These are phyloP conservation scores for Xylariaceae sp. DNA, from an alignment of 2,329 filamentous ascomycete genomes.

Conservation along the genomic window DNA sequence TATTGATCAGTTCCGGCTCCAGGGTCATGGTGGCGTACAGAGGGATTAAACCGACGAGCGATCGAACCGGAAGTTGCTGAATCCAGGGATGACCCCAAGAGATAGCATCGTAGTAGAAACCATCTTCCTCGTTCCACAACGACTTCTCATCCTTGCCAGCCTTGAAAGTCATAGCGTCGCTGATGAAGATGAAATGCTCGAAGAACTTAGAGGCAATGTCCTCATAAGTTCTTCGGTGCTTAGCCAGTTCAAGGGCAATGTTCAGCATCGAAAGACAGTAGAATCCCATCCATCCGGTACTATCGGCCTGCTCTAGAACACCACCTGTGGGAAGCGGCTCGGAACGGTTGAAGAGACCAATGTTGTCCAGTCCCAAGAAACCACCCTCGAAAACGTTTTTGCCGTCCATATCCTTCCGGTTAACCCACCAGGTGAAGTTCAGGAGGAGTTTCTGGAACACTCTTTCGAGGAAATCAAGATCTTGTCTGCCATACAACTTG, in stretches of 20 bases:
- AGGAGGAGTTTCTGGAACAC: constrained; percentile 94
- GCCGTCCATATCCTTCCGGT: constrained; percentile 87
- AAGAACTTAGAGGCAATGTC: constrained; percentile 98
- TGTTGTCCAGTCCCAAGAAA: constrained; percentile 93
- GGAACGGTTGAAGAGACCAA: constrained; percentile 93
- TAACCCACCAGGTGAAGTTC: constrained; percentile 99
- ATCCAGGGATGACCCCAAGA: constrained; percentile 92
- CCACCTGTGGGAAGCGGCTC: constrained; percentile 92
- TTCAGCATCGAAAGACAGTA: constrained; percentile 97
- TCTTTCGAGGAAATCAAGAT: constrained; percentile 90
- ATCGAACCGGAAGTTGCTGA: constrained; percentile 86
- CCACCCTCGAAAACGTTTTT: constrained; percentile 98
- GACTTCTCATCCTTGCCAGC: constrained; percentile 70
- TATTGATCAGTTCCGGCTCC: constrained; percentile 89
- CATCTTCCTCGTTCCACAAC: constrained; percentile 93
- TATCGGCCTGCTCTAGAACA: constrained; percentile 91
- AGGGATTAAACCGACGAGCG: constrained; percentile 87
- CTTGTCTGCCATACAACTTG: constrained; percentile 91
- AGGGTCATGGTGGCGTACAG: constrained; percentile 88
- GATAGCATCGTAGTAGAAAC: constrained; percentile 98
- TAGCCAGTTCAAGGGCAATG: constrained; percentile 89
- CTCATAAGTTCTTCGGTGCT: constrained; percentile 91
- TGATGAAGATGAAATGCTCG: constrained; percentile 96
- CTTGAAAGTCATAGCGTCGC: constrained; percentile 90
- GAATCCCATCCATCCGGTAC: constrained; percentile 98